phyloP scores from a whole-genome alignment of 768 basidiomycete species.

The Suillus bovinus region DNA sequence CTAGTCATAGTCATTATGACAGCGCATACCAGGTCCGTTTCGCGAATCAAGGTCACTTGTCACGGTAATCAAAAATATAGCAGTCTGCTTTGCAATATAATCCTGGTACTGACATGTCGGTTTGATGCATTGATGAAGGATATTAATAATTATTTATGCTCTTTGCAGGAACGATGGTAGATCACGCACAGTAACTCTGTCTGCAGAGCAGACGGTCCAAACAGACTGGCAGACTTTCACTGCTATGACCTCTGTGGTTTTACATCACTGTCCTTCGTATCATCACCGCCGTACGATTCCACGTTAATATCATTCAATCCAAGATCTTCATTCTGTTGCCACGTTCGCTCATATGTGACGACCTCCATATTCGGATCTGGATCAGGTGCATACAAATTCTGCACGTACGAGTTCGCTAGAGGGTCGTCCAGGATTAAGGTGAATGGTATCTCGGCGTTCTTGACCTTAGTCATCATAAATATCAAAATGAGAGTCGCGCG shows the following conservation, averaged over 20 bases:
- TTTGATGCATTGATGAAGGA: not conserved
- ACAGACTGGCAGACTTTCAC: not conserved
- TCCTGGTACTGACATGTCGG: not conserved
- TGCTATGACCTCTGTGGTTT: conserved; percentile 5
- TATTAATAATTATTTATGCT: not conserved
- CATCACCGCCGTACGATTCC: conserved; percentile 36
- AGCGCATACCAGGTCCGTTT: not conserved
- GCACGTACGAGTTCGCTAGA: conserved; percentile 91
- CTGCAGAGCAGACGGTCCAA: not conserved
- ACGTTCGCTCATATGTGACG: conserved; percentile 80
- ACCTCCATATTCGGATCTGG: conserved; percentile 91
- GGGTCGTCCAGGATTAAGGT: conserved; percentile 96
- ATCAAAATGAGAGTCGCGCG: conserved; percentile 10
- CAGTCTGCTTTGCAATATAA: not conserved
- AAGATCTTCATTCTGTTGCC: conserved; percentile 92
- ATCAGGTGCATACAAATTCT: conserved; percentile 95
- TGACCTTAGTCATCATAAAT: conserved; percentile 50
- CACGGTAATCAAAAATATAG: not conserved
- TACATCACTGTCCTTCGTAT: conserved; percentile 9
- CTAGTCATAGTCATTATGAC: not conserved
- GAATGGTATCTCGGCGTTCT: conserved; percentile 76
- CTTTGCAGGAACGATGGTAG: not conserved
- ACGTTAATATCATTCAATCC: conserved; percentile 90
- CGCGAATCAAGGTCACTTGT: not conserved
- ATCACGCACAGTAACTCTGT: not conserved